phyloP scores from a whole-genome alignment of 495 filamentous ascomycete genomes.

The Aspergillus egyptiacus region DNA sequence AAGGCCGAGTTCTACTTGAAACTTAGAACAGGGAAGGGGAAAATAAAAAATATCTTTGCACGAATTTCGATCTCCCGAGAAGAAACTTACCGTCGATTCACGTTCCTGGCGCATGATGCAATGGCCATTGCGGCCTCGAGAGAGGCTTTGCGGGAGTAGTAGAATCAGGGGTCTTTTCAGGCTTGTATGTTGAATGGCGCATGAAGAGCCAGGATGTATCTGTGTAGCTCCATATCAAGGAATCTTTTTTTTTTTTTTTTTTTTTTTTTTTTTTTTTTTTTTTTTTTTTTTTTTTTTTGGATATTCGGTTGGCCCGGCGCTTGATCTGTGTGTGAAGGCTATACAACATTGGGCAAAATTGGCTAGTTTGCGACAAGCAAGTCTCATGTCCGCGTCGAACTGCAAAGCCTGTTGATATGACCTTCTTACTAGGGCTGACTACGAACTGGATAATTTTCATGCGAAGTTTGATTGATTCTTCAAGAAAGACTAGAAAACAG shows the following conservation, averaged over 20 bases:
- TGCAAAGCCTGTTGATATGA: slow-evolving; percentile 34
- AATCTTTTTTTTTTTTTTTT: slow-evolving; percentile 26
- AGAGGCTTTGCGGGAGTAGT: too few relatives aligned
- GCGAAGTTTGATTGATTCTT: slow-evolving; percentile 34
- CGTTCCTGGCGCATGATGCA: too few relatives aligned
- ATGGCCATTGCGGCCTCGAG: too few relatives aligned
- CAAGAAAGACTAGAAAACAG: slow-evolving; percentile 40
- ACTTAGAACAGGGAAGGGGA: too few relatives aligned
- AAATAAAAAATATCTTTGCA: too few relatives aligned
- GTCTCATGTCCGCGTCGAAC: slow-evolving; percentile 7
- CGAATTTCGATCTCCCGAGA: too few relatives aligned
- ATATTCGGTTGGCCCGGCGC: slow-evolving; percentile 6
- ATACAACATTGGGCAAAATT: slow-evolving; percentile 8
- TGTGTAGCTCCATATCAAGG: slow-evolving; percentile 35
- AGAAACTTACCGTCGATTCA: too few relatives aligned
- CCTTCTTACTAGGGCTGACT: slow-evolving; percentile 27
- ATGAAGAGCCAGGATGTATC: slow-evolving; percentile 43
- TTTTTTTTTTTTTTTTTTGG: too few relatives aligned
- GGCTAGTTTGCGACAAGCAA: slow-evolving; percentile 16
- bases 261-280: too few relatives aligned
- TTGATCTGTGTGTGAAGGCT: not conserved
- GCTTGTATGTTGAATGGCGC: slow-evolving; percentile 38
- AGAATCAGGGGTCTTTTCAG: slow-evolving; percentile 34
- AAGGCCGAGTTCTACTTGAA: too few relatives aligned
- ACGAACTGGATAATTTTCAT: slow-evolving; percentile 32